Evolutionary conservation across 345 rosid species (phyloP).

Genomic region (Hypericum androsaemum): DNA sequence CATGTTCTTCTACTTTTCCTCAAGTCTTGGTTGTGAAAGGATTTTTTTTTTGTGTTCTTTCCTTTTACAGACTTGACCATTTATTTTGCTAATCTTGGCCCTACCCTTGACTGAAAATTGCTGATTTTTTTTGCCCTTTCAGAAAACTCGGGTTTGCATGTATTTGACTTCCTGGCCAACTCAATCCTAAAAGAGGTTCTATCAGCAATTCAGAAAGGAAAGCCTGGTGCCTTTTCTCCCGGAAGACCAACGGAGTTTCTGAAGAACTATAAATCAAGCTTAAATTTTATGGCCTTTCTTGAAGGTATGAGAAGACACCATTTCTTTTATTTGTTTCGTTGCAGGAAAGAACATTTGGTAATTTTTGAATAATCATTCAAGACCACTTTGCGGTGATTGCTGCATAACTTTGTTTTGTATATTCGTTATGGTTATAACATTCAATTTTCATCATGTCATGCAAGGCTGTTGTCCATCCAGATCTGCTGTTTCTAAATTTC

Average conservation of each 20-base stretch:
- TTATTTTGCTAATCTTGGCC: no score
- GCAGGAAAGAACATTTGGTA: no score
- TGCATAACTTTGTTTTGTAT: neutral
- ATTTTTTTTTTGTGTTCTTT: no score
- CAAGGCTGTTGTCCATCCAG: constrained; percentile 96
- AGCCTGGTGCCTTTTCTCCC: constrained; percentile 96
- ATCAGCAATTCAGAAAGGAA: constrained; percentile 74
- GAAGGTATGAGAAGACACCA: constrained; percentile 53
- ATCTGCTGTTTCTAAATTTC: constrained; percentile 81
- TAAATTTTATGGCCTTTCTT: constrained; percentile 71
- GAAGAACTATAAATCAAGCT: constrained; percentile 82
- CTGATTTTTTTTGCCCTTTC: constrained; percentile 4
- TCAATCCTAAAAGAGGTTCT: constrained; percentile 91
- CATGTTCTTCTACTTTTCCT: no score
- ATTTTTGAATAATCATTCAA: neutral
- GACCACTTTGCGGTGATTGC: constrained; percentile 1
- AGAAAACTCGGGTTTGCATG: constrained; percentile 96
- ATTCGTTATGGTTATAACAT: constrained; percentile 25
- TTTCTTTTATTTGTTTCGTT: neutral
- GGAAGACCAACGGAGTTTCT: constrained; percentile 94
- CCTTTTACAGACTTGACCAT: no score
- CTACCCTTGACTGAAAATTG: neutral
- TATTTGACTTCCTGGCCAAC: constrained; percentile 89
- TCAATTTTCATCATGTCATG: constrained; percentile 44
- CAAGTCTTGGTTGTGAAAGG: no score